phyloP scores from a whole-genome alignment of 2,329 filamentous ascomycete genomes.

The Sarocladium oryzae region DNA sequence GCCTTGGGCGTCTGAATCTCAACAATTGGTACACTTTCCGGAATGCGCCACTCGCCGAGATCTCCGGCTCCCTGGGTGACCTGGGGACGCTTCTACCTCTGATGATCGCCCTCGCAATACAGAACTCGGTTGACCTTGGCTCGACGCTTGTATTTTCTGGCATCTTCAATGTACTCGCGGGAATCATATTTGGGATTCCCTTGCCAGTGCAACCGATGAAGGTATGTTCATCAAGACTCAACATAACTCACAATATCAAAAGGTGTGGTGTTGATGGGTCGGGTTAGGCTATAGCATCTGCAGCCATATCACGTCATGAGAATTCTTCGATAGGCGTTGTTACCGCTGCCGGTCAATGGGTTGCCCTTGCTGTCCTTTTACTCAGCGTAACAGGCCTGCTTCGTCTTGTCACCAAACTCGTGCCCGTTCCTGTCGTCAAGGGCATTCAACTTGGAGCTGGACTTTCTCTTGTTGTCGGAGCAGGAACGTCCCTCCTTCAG shows the following conservation, averaged over 20 bases:
- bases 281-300: conserved; percentile 71
- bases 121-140: conserved; percentile 72
- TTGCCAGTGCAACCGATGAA: conserved; percentile 87
- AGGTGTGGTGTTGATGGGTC: conserved; percentile 3
- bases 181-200: conserved; percentile 77
- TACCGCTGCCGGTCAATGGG: conserved; percentile 72
- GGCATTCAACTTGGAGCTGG: conserved; percentile 93
- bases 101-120: conserved; percentile 76
- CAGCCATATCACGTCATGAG: conserved; percentile 69
- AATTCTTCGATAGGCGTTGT: conserved; percentile 46
- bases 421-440: conserved; percentile 84
- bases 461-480: conserved; percentile 72
- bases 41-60: conserved; percentile 54
- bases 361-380: conserved; percentile 64
- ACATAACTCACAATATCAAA: background rate
- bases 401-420: conserved; percentile 61
- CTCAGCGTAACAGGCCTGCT: conserved; percentile 78
- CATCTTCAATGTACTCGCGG: conserved; percentile 78
- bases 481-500: conserved; percentile 61
- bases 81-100: conserved; percentile 85
- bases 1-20: conserved; percentile 28
- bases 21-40: conserved; percentile 45
- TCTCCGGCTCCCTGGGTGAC: conserved; percentile 83
- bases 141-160: conserved; percentile 86
- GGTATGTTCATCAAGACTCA: conserved; percentile 31